Evolutionary conservation across 2,329 filamentous ascomycete species (phyloP), one percentile per base, ranked within the genome.

Genomic region (Metarhizium sp.): DNA sequence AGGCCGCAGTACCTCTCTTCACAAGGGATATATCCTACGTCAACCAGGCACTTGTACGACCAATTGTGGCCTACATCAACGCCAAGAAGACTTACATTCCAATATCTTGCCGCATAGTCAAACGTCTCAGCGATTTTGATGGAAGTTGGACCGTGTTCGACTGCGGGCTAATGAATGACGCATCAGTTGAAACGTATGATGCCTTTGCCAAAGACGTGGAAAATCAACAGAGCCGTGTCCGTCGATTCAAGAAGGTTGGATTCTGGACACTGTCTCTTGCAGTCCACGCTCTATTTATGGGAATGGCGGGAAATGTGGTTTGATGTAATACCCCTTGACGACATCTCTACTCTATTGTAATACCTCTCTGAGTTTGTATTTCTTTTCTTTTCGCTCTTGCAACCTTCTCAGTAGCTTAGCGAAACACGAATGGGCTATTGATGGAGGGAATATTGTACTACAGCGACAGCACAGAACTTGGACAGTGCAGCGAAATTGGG

Each of bases 11-110:
- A 1, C 94, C 94, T 1, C 80, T 97, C 52, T 97, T 99, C 73
- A 95, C 88, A 1, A 86, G 84, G 16, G 88, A 96, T 66, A 82
- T 97, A 51, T 95, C 90, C 1, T 99, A 97, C 69, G 88, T 96
- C 64, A 97, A 96, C 71, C 95, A 95, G 69, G 91, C 94, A 2
- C 84, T 97, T 4, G 90, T 97, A 40, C 85, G 94, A 4, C 94
- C 94, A 16, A 99, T 99, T 58, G 92, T 99, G 45, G 94, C 94
- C 6, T 99, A 97, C 69, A 97, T 99, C 72, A 99, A 99, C 71
- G 89, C 90, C 46, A 90, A 91, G 69, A 87, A 86, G 66, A 95
- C 92, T 0, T 97, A 96, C 66, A 97, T 99, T 47, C 94, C 94
- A 30, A 90, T 99, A 64, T 88, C 87, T 63, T 97, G 94, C 73